A percentile compares a stretch with the other conserved stretches of the same genome.
phyloP scores from a whole-genome alignment of 2,329 filamentous ascomycete species.

The Pestalotiopsis sp. region DNA sequence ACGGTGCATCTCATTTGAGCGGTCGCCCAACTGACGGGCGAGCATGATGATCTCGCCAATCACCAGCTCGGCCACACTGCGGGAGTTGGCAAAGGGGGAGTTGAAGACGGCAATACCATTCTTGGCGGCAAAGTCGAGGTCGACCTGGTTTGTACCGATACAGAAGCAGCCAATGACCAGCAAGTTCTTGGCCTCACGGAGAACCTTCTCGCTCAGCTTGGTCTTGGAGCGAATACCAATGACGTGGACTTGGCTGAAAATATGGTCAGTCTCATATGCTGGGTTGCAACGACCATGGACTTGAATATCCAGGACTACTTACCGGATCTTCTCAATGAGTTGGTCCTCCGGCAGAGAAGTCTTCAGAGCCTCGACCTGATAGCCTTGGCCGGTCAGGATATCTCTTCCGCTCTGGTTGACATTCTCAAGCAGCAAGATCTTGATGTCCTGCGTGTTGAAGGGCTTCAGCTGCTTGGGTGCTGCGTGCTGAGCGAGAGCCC shows the following conservation, averaged over 20 bases:
- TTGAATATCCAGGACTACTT: conserved; percentile 28
- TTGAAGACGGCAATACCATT: conserved; percentile 98
- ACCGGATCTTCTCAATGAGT: conserved; percentile 96
- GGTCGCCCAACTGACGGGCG: conserved; percentile 88
- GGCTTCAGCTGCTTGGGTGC: conserved; percentile 82
- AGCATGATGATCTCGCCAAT: conserved; percentile 92
- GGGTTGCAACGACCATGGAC: background rate
- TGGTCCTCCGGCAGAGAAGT: conserved; percentile 87
- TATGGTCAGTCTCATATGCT: background rate
- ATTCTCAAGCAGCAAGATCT: conserved; percentile 93
- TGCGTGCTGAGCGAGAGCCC: conserved; percentile 41
- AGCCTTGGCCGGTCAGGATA: conserved; percentile 81
- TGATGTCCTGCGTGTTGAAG: conserved; percentile 94
- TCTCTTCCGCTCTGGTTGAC: conserved; percentile 88
- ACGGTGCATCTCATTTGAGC: conserved; percentile 89
- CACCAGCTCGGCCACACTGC: conserved; percentile 93
- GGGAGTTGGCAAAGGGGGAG: conserved; percentile 96
- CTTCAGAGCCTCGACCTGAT: conserved; percentile 93
- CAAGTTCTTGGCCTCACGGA: conserved; percentile 88
- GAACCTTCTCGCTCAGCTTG: conserved; percentile 81
- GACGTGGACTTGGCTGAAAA: conserved; percentile 81
- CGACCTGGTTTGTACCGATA: conserved; percentile 95
- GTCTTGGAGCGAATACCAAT: conserved; percentile 99
- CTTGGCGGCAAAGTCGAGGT: conserved; percentile 78
- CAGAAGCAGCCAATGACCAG: conserved; percentile 98